Evolutionary conservation across 2,329 filamentous ascomycete genomes (phyloP), one percentile per base, ranked within the genome.

Genomic region (Penicillium sp.): DNA sequence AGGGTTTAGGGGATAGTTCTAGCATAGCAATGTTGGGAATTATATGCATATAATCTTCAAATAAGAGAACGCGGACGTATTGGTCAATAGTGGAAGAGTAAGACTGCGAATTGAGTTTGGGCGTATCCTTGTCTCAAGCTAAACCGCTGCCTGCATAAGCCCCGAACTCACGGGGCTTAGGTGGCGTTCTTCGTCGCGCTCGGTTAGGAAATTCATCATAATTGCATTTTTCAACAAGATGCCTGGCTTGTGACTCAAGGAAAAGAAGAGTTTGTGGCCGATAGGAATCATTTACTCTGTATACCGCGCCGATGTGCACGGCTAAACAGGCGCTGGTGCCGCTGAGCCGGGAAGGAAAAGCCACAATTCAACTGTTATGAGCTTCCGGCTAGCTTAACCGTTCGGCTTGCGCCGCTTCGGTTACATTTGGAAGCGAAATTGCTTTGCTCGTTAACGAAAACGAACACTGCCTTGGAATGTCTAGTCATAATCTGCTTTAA

Each of bases 381-480:
- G 4, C 27, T 10, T 25, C 18, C 9, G 3, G 23, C 10, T 37
- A 32, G 39, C 34, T 40, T 27, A 40, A 29, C 13, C 4, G 2
- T 46, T 46, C 39, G 32, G 50, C 9, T 5, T 47, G 31, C 15
- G 12, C 53, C 50, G 45, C 38, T 53, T 56, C 54, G 54, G 50
- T 56, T 53, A 53, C 10, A 31, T 9, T 15, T 27, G 12, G 34
- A 44, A 40, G 34, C 41, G 27, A 46, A 9, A 50, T 46, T 52
- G 38, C 39, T 27, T 27, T 42, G 23, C 21, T 18, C 32, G 49
- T 44, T 52, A 38, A 25, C 35, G 15, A 46, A 45, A 45, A 16
- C n/a, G 40, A 21, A 51, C 8, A 16, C 10, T 15, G 9, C 42
- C 16, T n/a, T 41, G 23, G 38, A n/a, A n/a, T 25, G 16, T 3